phyloP scores from a whole-genome alignment of 2,329 filamentous ascomycete species.

The Aspergillus thermomutatus region DNA sequence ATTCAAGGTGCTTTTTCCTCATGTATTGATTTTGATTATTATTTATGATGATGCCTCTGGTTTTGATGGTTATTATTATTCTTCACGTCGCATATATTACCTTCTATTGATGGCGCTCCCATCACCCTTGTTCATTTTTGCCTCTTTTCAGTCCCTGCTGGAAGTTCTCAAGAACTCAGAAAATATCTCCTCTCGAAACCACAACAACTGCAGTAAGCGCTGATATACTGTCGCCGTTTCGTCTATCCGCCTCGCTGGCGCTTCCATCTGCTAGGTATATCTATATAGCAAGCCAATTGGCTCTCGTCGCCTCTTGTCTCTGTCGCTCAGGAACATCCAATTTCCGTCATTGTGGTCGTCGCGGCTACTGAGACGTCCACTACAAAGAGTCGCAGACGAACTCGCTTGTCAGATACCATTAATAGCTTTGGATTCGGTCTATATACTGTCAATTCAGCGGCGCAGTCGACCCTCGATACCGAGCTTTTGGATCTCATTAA shows the following conservation, averaged over 20 bases:
- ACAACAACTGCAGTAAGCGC: conserved; percentile 18
- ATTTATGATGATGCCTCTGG: background rate
- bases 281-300: conserved; percentile 18
- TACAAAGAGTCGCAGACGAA: conserved; percentile 7
- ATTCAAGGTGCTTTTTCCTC: conserved; percentile 6
- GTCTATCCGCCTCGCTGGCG: conserved; percentile 19
- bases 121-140: background rate
- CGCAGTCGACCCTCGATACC: background rate
- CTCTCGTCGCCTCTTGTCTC: conserved; percentile 1
- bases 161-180: background rate
- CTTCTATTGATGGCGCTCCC: background rate
- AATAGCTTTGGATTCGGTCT: background rate
- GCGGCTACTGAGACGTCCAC: conserved; percentile 22
- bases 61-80: background rate
- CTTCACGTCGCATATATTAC: background rate
- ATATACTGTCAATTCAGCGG: background rate
- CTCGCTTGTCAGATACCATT: conserved; percentile 11
- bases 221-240: conserved; percentile 9
- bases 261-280: conserved; percentile 11
- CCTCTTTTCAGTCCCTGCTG: background rate
- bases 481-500: background rate
- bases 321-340: conserved; percentile 12
- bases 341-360: conserved; percentile 13
- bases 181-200: conserved; percentile 1
- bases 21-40: conserved; percentile 5